phyloP scores from a whole-genome alignment of 2,329 filamentous ascomycete species.

The Pleomassaria siparia region DNA sequence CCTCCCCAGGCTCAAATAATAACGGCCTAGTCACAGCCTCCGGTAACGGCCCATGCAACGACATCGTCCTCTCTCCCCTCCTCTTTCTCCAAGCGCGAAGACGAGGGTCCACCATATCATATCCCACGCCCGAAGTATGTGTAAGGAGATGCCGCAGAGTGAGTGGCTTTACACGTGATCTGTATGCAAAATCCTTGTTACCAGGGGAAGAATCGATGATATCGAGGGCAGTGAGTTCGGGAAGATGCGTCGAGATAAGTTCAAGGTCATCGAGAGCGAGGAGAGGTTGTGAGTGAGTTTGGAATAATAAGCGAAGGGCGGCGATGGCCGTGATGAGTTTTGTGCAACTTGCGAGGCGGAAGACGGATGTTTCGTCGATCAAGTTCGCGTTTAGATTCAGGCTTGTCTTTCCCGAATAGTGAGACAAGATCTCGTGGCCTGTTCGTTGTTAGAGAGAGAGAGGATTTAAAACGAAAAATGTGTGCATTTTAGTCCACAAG shows the following conservation, averaged over 20 bases:
- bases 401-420: conserved; percentile 8
- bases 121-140: conserved; percentile 28
- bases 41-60: conserved; percentile 12
- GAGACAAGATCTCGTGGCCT: conserved; percentile 3
- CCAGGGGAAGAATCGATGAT: conserved; percentile 13
- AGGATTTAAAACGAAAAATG: not conserved
- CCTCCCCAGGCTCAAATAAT: conserved; percentile 28
- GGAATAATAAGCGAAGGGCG: conserved; percentile 22
- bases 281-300: not conserved
- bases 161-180: conserved; percentile 7
- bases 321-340: conserved; percentile 26
- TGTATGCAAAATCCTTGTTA: conserved; percentile 4
- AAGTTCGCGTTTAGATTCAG: not conserved
- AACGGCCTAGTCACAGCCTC: conserved; percentile 19
- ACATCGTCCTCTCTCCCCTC: conserved; percentile 10
- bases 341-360: conserved; percentile 56
- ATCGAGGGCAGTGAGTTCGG: conserved; percentile 22
- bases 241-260: conserved; percentile 17
- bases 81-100: conserved; percentile 12
- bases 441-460: not conserved
- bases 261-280: conserved; percentile 21
- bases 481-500: too few relatives aligned
- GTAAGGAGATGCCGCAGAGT: conserved; percentile 26
- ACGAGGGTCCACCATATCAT: conserved; percentile 19
- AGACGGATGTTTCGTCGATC: conserved; percentile 51